Percentiles rank a stretch among this genome's conserved stretches.
phyloP scores from a whole-genome alignment of 768 basidiomycete genomes.

The Suillus variegatus region DNA sequence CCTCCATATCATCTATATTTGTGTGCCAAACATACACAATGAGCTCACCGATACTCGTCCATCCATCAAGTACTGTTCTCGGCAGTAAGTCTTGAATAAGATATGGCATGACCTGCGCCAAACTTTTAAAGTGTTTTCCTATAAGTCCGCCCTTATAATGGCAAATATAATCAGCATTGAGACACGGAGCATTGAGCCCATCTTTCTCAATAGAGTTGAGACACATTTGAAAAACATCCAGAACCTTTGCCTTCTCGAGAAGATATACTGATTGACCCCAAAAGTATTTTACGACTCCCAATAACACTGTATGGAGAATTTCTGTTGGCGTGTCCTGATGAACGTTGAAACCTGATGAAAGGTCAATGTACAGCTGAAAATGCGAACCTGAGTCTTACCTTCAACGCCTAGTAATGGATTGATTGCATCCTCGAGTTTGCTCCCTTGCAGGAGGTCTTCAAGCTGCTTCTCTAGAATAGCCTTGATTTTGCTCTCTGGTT shows the following conservation, averaged over 20 bases:
- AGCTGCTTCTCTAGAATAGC: slow-evolving; percentile 10
- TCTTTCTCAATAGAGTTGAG: slow-evolving; percentile 20
- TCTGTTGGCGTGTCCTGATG: slow-evolving; percentile 32
- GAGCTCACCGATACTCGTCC: slow-evolving; percentile 26
- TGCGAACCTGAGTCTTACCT: too few relatives aligned
- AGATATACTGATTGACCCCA: slow-evolving; percentile 26
- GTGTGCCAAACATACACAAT: slow-evolving; percentile 43
- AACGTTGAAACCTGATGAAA: slow-evolving; percentile 23
- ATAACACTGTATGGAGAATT: slow-evolving; percentile 35
- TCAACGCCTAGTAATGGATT: slow-evolving; percentile 13
- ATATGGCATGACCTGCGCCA: slow-evolving; percentile 32
- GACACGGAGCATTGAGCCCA: slow-evolving; percentile 26
- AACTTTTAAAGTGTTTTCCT: slow-evolving; percentile 33
- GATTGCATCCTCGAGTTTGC: not conserved
- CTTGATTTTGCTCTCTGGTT: slow-evolving; percentile 5
- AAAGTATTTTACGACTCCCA: slow-evolving; percentile 35
- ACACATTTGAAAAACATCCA: slow-evolving; percentile 22
- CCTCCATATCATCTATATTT: slow-evolving; percentile 37
- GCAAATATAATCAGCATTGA: slow-evolving; percentile 34
- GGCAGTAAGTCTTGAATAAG: slow-evolving; percentile 34
- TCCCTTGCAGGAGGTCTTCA: not conserved
- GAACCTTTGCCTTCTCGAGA: slow-evolving; percentile 22
- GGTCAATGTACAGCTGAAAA: too few relatives aligned
- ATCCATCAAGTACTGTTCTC: slow-evolving; percentile 16
- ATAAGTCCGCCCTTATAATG: slow-evolving; percentile 32